Percentiles rank a stretch among this genome's conserved stretches.
Evolutionary conservation across 352 stramenopile species (phyloP).

Genomic region (Globisporangium carolinianum): DNA sequence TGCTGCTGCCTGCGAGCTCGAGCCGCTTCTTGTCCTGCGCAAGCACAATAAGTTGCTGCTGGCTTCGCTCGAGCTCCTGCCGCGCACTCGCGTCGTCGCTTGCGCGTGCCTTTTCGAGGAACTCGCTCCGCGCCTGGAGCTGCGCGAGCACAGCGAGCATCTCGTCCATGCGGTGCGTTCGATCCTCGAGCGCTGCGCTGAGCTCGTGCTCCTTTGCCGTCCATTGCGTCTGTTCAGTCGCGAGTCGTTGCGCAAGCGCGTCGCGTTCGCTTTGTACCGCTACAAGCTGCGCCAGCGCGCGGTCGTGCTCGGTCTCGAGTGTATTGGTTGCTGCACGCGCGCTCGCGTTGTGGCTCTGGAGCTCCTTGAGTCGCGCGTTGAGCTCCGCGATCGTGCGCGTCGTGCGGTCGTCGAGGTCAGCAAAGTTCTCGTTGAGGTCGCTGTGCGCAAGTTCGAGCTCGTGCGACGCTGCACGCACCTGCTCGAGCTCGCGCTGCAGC

Average conservation of each 20-base stretch:
- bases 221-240: slow-evolving; percentile 26
- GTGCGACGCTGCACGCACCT: slow-evolving; percentile 34
- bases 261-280: slow-evolving; percentile 15
- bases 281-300: slow-evolving; percentile 4
- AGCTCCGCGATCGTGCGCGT: slow-evolving; percentile 30
- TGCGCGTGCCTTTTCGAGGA: slow-evolving; percentile 36
- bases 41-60: slow-evolving; percentile 26
- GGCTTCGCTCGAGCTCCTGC: slow-evolving; percentile 30
- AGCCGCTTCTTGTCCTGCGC: slow-evolving; percentile 32
- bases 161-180: slow-evolving; percentile 39
- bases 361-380: slow-evolving; percentile 18
- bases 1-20: slow-evolving; percentile 17
- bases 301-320: slow-evolving; percentile 17
- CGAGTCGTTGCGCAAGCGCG: slow-evolving; percentile 10
- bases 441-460: slow-evolving; percentile 42
- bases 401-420: slow-evolving; percentile 31
- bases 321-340: slow-evolving; percentile 13
- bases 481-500: slow-evolving; percentile 54
- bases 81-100: slow-evolving; percentile 31
- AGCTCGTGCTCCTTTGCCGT: slow-evolving; percentile 24
- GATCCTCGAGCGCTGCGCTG: slow-evolving; percentile 32
- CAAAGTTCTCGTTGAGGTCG: slow-evolving; percentile 53
- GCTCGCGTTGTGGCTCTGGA: slow-evolving; percentile 18
- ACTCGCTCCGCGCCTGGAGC: slow-evolving; percentile 35
- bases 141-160: slow-evolving; percentile 67